These are phyloP conservation scores for Zangia roseola DNA, from an alignment of 768 basidiomycete species.

Conservation along the genomic window DNA sequence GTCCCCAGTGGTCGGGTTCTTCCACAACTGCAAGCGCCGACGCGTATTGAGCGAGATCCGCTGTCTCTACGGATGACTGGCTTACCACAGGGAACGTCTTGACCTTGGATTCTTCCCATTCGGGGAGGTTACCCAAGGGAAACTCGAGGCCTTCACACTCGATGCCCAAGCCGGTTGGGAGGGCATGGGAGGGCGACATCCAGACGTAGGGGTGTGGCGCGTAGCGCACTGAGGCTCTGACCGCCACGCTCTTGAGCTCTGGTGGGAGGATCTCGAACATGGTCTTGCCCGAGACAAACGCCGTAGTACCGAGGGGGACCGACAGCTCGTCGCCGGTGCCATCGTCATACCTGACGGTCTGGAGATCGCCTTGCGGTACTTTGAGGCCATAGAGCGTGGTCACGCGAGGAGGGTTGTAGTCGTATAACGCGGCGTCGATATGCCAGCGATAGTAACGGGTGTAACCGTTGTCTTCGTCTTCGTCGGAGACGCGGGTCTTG, in stretches of 20 bases:
- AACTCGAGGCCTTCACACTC: conserved; percentile 76
- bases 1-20: conserved; percentile 81
- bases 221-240: conserved; percentile 72
- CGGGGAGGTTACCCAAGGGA: conserved; percentile 62
- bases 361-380: conserved; percentile 64
- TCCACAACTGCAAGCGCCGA: conserved; percentile 64
- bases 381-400: conserved; percentile 81
- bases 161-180: conserved; percentile 81
- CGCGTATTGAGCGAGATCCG: conserved; percentile 1
- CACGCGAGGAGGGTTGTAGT: conserved; percentile 74
- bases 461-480: conserved; percentile 72
- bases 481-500: conserved; percentile 68
- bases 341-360: conserved; percentile 78
- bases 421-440: conserved; percentile 85
- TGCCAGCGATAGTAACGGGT: conserved; percentile 95
- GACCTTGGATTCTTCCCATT: conserved; percentile 77
- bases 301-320: conserved; percentile 86
- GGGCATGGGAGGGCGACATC: conserved; percentile 77
- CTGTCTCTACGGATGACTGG: not conserved
- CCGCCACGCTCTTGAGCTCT: conserved; percentile 76
- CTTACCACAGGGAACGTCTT: conserved; percentile 69
- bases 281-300: conserved; percentile 75
- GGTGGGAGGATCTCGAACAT: conserved; percentile 81
- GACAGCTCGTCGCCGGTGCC: conserved; percentile 80
- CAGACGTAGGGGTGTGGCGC: conserved; percentile 88